Evolutionary conservation across 805 yeast species (phyloP), one percentile per base, ranked within the genome.

Genomic region (Wickerhamomyces chaumierensis): DNA sequence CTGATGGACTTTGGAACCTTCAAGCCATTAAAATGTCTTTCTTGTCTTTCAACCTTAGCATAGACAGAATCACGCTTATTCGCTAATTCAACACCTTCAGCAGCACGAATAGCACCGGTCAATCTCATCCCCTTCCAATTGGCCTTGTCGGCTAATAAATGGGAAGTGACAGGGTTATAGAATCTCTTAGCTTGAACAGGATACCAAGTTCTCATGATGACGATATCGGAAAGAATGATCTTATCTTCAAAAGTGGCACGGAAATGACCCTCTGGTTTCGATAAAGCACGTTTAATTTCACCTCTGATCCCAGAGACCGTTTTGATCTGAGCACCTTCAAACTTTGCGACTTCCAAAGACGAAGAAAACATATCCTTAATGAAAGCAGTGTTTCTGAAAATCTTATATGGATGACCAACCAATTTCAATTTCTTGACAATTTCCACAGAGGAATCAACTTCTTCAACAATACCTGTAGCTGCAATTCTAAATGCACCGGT

Each of bases 291-390:
- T 59, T 92, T 92, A 51, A 92, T 90, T 60, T 92, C 97, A 60
- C 99, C 99, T 49, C 98, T 70, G 42, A 92, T 86, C 43, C 99
- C 98, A 7, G 95, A 84, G 4, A 92, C 98, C 0, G 98, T 94
- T 60, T 87, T 82, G 55, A 92, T 87, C 35, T 87, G 80, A 0
- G 98, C 98, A 42, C 99, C 99, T 65, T 92, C 98, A 55, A 92
- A 92, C 57, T 87, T 84, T 31, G 97, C 97, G 41, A 90, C 95
- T 63, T 92, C 99, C 61, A 92, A 68, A 0, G 94, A 73, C 42
- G 92, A 79, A 20, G 81, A 69, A 59, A 92, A 92, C 99, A 92
- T 92, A 53, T 90, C 96, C 62, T 86, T 90, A 55, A 92, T 81
- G 58, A 94, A 92, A 2, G 98, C 98, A 4, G 98, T 92, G 62